Evolutionary conservation across 2,329 filamentous ascomycete genomes (phyloP).

Genomic region (Cordyceps cicadae): DNA sequence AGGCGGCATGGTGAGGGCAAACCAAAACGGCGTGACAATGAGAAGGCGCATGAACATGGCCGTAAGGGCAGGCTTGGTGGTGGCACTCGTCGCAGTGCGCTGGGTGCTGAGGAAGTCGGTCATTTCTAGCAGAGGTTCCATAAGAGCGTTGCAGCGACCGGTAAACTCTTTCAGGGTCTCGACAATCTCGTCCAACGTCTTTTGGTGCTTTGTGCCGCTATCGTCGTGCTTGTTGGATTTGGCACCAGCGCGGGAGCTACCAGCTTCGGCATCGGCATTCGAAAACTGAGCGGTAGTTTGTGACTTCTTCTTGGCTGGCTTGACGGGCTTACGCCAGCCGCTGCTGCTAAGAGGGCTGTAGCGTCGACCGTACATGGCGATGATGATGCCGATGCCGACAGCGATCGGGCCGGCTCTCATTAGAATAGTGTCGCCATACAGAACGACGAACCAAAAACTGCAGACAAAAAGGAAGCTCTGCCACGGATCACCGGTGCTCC

Average conservation of each 20-base stretch:
- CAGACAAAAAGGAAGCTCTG: conserved; percentile 88
- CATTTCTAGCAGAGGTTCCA: conserved; percentile 80
- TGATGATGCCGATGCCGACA: conserved; percentile 68
- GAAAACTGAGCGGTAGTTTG: conserved; percentile 18
- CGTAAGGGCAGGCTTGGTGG: conserved; percentile 80
- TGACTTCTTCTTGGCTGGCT: conserved; percentile 21
- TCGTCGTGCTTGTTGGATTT: conserved; percentile 42
- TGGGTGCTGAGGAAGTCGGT: conserved; percentile 93
- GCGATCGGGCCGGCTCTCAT: conserved; percentile 76
- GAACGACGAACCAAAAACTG: conserved; percentile 73
- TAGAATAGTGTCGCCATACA: conserved; percentile 81
- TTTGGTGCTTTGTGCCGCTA: conserved; percentile 69
- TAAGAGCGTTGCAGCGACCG: conserved; percentile 79
- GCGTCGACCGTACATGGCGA: conserved; percentile 84
- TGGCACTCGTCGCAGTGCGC: conserved; percentile 81
- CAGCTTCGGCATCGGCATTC: conserved; percentile 19
- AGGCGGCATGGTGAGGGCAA: conserved; percentile 71
- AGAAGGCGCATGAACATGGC: conserved; percentile 84
- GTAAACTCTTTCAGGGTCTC: conserved; percentile 89
- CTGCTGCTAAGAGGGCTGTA: conserved; percentile 88
- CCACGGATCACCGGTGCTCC: conserved; percentile 91
- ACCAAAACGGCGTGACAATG: conserved; percentile 82
- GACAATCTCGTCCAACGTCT: conserved; percentile 94
- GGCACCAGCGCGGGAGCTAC: conserved; percentile 11
- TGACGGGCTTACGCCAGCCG: conserved; percentile 51